phyloP scores from a whole-genome alignment of 345 rosid genomes.

The Garcia nutans region DNA sequence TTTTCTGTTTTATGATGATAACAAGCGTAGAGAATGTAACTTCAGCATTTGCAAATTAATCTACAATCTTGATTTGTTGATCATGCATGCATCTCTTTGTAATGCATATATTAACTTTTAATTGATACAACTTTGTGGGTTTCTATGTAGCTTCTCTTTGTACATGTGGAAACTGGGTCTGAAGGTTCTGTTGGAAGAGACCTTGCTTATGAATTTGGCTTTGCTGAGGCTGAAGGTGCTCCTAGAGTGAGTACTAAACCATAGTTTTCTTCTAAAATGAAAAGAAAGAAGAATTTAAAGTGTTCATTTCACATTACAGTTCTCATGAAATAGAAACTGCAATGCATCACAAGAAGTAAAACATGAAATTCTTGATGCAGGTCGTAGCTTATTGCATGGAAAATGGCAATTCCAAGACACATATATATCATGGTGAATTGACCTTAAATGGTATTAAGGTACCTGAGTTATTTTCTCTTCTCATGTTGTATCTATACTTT shows the following conservation, averaged over 20 bases:
- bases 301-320: not conserved
- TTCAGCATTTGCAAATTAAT: too few relatives aligned
- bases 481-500: not conserved
- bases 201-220: slow-evolving; percentile 16
- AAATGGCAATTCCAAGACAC: not conserved
- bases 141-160: slow-evolving; percentile 24
- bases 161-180: slow-evolving; percentile 10
- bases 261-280: not conserved
- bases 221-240: not conserved
- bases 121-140: too few relatives aligned
- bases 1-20: too few relatives aligned
- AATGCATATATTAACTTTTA: too few relatives aligned
- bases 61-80: not conserved
- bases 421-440: slow-evolving; percentile 7
- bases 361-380: not conserved
- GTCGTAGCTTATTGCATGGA: not conserved
- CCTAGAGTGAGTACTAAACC: slow-evolving; percentile 18
- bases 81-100: too few relatives aligned
- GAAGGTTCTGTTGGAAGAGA: not conserved
- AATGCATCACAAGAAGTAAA: not conserved
- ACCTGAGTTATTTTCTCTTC: not conserved
- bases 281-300: too few relatives aligned
- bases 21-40: too few relatives aligned
- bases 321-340: not conserved
- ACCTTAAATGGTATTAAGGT: slow-evolving; percentile 13